Conservation (phyloP, 2,329 filamentous ascomycete genomes). For the Penicillium sp. region DNA sequence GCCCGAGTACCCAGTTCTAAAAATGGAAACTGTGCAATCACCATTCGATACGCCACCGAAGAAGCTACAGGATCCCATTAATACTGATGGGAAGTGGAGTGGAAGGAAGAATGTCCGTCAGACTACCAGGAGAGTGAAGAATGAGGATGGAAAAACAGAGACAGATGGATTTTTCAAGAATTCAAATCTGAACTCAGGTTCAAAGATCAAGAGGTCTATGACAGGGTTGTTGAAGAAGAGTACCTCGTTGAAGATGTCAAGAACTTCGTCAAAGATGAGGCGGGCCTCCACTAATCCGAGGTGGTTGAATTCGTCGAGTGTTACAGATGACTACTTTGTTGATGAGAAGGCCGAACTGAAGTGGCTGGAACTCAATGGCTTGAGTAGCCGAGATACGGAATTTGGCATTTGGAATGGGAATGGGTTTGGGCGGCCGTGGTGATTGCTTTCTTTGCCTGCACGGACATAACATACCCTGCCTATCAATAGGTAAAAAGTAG, state of each 20-base stretch:
- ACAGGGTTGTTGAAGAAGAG: slow-evolving; percentile 9
- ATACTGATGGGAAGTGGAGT: slow-evolving; percentile 1
- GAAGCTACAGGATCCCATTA: slow-evolving; percentile 13
- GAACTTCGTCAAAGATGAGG: slow-evolving; percentile 11
- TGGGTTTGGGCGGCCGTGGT: slow-evolving; percentile 3
- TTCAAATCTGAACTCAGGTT: not conserved
- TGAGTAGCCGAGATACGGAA: not conserved
- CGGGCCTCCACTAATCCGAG: slow-evolving; percentile 2
- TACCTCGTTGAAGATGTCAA: slow-evolving; percentile 13
- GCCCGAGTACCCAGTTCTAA: slow-evolving; percentile 20
- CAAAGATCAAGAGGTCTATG: slow-evolving; percentile 16
- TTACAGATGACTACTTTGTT: slow-evolving; percentile 11
- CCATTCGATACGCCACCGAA: slow-evolving; percentile 9
- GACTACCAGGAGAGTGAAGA: not conserved
- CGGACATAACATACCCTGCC: not conserved
- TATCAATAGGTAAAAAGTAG: too few species aligned
- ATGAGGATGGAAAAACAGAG: not conserved
- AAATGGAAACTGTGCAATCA: slow-evolving; percentile 17
- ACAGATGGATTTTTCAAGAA: not conserved
- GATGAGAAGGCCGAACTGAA: slow-evolving; percentile 13
- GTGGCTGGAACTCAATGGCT: slow-evolving; percentile 16
- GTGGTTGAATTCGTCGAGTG: slow-evolving; percentile 12
- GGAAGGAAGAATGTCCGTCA: not conserved
- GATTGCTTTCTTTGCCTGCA: not conserved
- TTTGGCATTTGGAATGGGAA: not conserved